These are phyloP conservation scores for Cladosporium sp. DNA, from an alignment of 2,329 filamentous ascomycete genomes.

Conservation along the genomic window DNA sequence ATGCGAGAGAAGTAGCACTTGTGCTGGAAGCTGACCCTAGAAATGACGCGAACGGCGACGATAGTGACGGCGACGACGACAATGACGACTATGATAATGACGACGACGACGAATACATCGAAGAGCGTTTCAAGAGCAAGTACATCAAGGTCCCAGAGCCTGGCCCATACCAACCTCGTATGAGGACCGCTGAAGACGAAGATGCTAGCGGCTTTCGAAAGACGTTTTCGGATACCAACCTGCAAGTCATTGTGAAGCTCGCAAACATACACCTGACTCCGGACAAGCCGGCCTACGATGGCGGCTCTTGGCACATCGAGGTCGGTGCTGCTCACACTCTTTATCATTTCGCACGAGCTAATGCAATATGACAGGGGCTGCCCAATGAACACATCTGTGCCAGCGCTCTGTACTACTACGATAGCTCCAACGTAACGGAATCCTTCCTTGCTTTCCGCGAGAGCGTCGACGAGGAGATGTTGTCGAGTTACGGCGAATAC, in stretches of 20 bases:
- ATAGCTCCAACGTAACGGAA: slow-evolving; percentile 61
- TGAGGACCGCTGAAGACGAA: neutral
- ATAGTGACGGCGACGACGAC: neutral
- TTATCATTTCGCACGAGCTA: too few species aligned
- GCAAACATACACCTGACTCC: slow-evolving; percentile 62
- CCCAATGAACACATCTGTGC: slow-evolving; percentile 66
- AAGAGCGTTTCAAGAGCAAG: neutral
- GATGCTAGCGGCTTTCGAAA: neutral
- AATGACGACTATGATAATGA: neutral
- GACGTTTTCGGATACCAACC: neutral
- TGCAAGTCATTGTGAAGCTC: slow-evolving; percentile 65
- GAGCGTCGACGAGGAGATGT: neutral
- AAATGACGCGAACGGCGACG: neutral
- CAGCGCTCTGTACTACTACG: slow-evolving; percentile 64
- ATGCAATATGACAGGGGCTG: too few species aligned
- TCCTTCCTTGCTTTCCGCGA: slow-evolving; percentile 55
- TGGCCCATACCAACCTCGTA: neutral
- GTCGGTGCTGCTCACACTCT: slow-evolving; percentile 19
- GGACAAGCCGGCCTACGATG: slow-evolving; percentile 56
- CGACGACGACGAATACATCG: neutral
- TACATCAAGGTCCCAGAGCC: neutral
- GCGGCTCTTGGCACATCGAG: slow-evolving; percentile 58
- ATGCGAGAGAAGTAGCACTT: too few species aligned
- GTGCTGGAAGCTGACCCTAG: too few species aligned
- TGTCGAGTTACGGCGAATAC: too few species aligned